A percentile compares a stretch with the other conserved stretches of the same genome.
Conservation (phyloP, 768 basidiomycete genomes). For the Tylopilus balloui region DNA sequence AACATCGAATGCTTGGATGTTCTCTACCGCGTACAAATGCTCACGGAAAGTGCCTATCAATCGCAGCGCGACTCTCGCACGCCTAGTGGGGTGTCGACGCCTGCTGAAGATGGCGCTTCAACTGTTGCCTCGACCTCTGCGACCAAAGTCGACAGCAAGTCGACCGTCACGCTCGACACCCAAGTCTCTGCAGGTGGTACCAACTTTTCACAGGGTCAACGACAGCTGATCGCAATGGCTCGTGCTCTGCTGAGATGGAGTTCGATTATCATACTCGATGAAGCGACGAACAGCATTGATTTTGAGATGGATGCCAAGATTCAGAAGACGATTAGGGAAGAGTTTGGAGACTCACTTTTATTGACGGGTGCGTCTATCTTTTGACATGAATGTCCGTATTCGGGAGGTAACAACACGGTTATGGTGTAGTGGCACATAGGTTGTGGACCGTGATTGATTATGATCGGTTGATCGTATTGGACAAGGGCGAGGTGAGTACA, state of each 20-base stretch:
- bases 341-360: slow-evolving; percentile 72
- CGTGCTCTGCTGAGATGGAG: slow-evolving; percentile 70
- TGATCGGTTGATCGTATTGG: slow-evolving; percentile 74
- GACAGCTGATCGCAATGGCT: slow-evolving; percentile 86
- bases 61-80: slow-evolving; percentile 50
- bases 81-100: slow-evolving; percentile 43
- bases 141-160: slow-evolving; percentile 53
- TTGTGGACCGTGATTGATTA: slow-evolving; percentile 79
- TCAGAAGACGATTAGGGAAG: slow-evolving; percentile 80
- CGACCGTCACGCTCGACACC: slow-evolving; percentile 62
- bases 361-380: slow-evolving; percentile 58
- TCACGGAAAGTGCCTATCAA: slow-evolving; percentile 44
- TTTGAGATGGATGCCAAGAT: slow-evolving; percentile 89
- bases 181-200: slow-evolving; percentile 81
- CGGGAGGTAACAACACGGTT: neutral
- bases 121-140: slow-evolving; percentile 40
- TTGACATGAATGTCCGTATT: too few species aligned
- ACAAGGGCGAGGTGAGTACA: slow-evolving; percentile 35
- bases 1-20: slow-evolving; percentile 80
- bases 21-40: slow-evolving; percentile 76
- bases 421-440: slow-evolving; percentile 56
- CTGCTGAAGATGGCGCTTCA: slow-evolving; percentile 38
- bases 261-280: slow-evolving; percentile 73
- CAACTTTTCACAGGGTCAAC: slow-evolving; percentile 91
- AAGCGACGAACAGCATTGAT: slow-evolving; percentile 84